A percentile compares a stretch with the other conserved stretches of the same genome.
These are phyloP conservation scores for Chaetomium strumarium DNA, from an alignment of 2,329 filamentous ascomycete species.

Conservation along the genomic window DNA sequence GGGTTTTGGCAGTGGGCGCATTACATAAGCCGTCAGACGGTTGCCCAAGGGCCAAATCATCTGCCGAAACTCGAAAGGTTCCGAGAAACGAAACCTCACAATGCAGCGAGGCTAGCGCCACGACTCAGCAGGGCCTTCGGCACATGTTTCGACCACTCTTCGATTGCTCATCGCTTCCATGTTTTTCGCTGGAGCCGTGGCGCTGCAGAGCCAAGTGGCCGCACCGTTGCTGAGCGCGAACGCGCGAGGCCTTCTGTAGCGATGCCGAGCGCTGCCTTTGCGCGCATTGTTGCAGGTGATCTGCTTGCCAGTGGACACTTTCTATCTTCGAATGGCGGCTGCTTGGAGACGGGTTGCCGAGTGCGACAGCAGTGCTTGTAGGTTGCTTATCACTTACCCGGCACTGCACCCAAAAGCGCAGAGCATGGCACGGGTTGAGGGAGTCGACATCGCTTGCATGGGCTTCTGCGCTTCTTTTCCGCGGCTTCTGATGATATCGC, in stretches of 20 bases:
- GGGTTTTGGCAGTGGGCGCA: not conserved
- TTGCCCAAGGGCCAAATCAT: constrained; percentile 4
- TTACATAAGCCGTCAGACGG: not conserved
- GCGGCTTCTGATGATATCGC: too few species aligned
- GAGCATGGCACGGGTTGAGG: too few species aligned
- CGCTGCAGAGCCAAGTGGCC: not conserved
- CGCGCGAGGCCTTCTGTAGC: not conserved
- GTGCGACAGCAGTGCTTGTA: not conserved
- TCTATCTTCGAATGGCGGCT: too few species aligned
- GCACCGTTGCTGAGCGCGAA: not conserved
- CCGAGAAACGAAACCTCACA: constrained; percentile 5
- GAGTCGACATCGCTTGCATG: too few species aligned
- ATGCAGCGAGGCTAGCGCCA: constrained; percentile 9
- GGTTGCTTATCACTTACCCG: too few species aligned
- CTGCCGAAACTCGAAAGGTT: constrained; percentile 16
- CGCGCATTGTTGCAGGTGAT: too few species aligned
- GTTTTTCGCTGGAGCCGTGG: not conserved
- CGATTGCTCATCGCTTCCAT: not conserved
- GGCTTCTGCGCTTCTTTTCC: too few species aligned
- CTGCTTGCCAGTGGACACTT: too few species aligned
- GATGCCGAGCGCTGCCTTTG: too few species aligned
- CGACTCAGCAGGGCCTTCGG: constrained; percentile 10
- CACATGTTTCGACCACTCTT: constrained; percentile 12
- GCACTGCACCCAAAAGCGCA: too few species aligned
- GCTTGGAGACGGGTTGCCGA: not conserved